Evolutionary conservation across 495 filamentous ascomycete genomes (phyloP).

Genomic region (Xylaria acuta): DNA sequence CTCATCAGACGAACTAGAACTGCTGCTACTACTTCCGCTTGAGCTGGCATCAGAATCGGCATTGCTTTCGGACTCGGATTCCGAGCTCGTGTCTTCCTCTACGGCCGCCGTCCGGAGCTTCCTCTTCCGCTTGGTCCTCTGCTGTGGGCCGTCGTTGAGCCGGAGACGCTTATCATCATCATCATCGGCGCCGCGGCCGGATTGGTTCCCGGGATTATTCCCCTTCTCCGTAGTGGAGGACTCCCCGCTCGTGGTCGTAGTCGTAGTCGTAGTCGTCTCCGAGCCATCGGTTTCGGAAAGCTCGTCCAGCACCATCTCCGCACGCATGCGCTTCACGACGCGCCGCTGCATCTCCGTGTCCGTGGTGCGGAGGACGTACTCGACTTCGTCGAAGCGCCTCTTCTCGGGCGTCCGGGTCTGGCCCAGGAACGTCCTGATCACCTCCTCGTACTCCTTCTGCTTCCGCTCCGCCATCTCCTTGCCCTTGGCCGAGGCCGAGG

Average conservation of each 20-base stretch:
- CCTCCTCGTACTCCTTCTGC: constrained; percentile 61
- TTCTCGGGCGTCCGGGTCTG: constrained; percentile 40
- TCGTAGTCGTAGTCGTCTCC: constrained; percentile 35
- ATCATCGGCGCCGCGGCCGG: constrained; percentile 42
- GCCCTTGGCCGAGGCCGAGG: too few species aligned
- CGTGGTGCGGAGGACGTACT: constrained; percentile 52
- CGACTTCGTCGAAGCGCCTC: constrained; percentile 52
- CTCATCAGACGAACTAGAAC: constrained; percentile 35
- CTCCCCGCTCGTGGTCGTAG: constrained; percentile 29
- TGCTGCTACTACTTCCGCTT: constrained; percentile 40
- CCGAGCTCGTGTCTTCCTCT: constrained; percentile 46
- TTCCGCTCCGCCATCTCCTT: constrained; percentile 52
- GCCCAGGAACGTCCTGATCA: constrained; percentile 53
- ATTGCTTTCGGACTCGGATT: constrained; percentile 42
- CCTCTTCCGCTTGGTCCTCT: constrained; percentile 60
- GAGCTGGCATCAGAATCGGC: constrained; percentile 41
- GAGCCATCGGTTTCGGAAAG: constrained; percentile 50
- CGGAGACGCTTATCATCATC: constrained; percentile 45
- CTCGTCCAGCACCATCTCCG: constrained; percentile 54
- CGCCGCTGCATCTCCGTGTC: constrained; percentile 53
- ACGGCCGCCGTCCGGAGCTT: constrained; percentile 54
- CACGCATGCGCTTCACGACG: constrained; percentile 57
- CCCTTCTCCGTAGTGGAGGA: constrained; percentile 37
- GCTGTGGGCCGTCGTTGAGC: constrained; percentile 50
- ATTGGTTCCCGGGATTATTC: constrained; percentile 14